Evolutionary conservation across 2,329 filamentous ascomycete species (phyloP).

Genomic region (Colletotrichum graminicola): DNA sequence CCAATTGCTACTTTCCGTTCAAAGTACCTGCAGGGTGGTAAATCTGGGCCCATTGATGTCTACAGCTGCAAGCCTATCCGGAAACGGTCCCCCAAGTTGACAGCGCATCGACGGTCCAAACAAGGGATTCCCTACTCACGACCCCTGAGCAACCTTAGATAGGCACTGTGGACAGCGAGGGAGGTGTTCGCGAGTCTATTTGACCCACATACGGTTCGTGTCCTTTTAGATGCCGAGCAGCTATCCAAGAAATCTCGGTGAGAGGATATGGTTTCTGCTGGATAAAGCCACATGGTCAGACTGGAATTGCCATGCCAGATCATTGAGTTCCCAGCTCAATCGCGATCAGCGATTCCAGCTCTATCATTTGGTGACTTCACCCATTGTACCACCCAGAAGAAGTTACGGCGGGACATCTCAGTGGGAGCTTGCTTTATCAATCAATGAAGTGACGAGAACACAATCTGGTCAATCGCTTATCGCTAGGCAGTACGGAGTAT

Average conservation of each 20-base stretch:
- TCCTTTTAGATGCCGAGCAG: slow-evolving; percentile 11
- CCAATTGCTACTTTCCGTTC: slow-evolving; percentile 1
- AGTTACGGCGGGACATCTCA: neutral
- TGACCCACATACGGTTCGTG: slow-evolving; percentile 27
- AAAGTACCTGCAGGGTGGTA: neutral
- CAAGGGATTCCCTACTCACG: slow-evolving; percentile 24
- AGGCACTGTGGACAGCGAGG: neutral
- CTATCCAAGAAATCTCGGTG: neutral
- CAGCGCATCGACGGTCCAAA: slow-evolving; percentile 46
- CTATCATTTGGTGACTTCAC: neutral
- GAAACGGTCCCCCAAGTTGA: slow-evolving; percentile 47
- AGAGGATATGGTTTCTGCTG: neutral
- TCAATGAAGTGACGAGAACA: slow-evolving; percentile 11
- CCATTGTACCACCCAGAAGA: neutral
- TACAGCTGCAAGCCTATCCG: slow-evolving; percentile 49
- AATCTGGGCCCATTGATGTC: slow-evolving; percentile 5
- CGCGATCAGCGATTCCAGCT: slow-evolving; percentile 13
- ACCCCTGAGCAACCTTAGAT: neutral
- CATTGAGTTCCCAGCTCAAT: slow-evolving; percentile 2
- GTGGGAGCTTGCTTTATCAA: slow-evolving; percentile 4
- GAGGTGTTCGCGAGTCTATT: slow-evolving; percentile 20
- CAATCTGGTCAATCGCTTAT: slow-evolving; percentile 31
- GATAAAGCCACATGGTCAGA: too few relatives aligned
- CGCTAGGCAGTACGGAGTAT: slow-evolving; percentile 22
- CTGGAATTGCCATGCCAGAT: slow-evolving; percentile 7